Evolutionary conservation across 208 protist genomes (phyloP), one percentile per base, ranked within the genome.

Genomic region (Leishmania lainsoni): DNA sequence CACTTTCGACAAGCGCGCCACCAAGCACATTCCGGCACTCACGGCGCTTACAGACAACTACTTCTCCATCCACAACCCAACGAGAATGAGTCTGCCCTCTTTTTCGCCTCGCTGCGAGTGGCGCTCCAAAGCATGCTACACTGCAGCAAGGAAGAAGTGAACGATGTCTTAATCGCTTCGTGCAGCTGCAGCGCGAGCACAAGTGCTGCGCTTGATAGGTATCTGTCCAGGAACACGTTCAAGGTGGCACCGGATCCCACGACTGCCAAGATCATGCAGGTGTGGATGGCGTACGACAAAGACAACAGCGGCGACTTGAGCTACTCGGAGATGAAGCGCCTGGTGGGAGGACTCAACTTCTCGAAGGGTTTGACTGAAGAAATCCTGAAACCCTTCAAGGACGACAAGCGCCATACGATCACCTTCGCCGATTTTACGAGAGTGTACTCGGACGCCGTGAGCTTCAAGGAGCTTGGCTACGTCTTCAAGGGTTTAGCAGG

Each of bases 241-340:
- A 78, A 63, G 29, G 79, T 90, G 2, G 69, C 70, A 65, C 85
- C 86, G 29, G 88, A 92, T 80, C 29, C 87, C n/a, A 90, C 88
- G 65, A 84, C 84, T 51, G 85, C 88, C 69, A 92, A 87, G 76
- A 83, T 93, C 63, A 93, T 94, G 90, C 84, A 90, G 79, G 79
- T 93, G 75, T 94, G 89, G 91, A 90, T 93, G 86, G 85, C 75
- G 56, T 91, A 92, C 78, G 88, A 93, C 85, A 71, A 79, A 20
- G 88, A 93, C 82, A 77, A 86, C 80, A 93, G 87, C 75, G 91
- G 93, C 49, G 88, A 92, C 59, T 86, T 94, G 5, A 81, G 68
- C 72, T 85, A 86, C 71, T 22, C 48, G 49, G 90, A 94, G 78
- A 77, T 92, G 65, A 84, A 82, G 48, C 87, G 81, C 58, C 42